Base-by-base conservation (phyloP, 495 filamentous ascomycete species). In the Annulohypoxylon stygium region DNA sequence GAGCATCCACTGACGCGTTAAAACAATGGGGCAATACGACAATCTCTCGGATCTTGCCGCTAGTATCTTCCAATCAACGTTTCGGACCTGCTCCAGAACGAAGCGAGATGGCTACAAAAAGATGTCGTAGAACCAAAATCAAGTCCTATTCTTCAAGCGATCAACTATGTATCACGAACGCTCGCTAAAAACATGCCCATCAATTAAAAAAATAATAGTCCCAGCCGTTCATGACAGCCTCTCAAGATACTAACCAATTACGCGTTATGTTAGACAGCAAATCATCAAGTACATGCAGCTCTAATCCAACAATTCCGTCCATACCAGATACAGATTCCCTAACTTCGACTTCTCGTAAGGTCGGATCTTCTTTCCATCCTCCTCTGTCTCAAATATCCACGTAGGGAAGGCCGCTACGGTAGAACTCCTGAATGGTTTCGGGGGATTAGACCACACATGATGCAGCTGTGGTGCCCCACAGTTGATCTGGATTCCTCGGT, bases 401-500 rank as follows among this genome's bases (percentile, higher is more conserved):
- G 61, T 66, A 7, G 71, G 65, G 34, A 74, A 69, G 5, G 57
- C 23, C 11, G 26, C 65, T 20, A 74, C 9, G n/a, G 71, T 74
- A 41, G 71, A 65, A 37, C 65, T 60, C 23, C 66, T 61, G 39
- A 74, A 74, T 5, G 71, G 71, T 58, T 54, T 64, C 26, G 71
- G 71, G 4, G 71, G 71, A 14, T 69, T 69, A 23, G 71, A 39
- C 71, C 71, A 74, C 2, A 74, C 61, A 6, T 41, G 65, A 16
- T 74, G 71, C 43, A 74, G 55, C 25, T 69, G 71, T 10, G 71
- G 65, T 6, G 65, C 71, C 55, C 71, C 71, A 23, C 71, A 74
- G 57, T 61, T 74, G 43, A 74, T 69, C 41, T 74, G 65, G 14
- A 74, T 74, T 55, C 61, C 73, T 61, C 69, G 68, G 54, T 64